Evolutionary conservation across 345 rosid species (phyloP).

Genomic region (Gossypium rotundifolium): DNA sequence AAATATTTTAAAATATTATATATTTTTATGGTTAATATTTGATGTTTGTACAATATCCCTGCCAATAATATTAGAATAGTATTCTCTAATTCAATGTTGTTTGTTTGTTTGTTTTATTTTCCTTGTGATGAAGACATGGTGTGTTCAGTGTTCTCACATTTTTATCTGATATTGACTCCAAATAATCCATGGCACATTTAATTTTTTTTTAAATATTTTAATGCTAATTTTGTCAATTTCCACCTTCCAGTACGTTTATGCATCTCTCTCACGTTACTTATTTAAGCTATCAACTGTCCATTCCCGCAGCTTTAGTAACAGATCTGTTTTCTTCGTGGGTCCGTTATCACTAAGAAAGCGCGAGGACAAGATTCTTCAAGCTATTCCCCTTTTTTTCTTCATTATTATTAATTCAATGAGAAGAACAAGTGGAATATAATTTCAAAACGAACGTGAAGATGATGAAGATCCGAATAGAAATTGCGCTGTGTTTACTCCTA

Average conservation of each 20-base stretch:
- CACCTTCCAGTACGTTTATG: background rate
- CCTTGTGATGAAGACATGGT: background rate
- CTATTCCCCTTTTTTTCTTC: background rate
- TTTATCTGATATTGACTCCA: background rate
- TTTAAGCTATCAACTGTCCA: background rate
- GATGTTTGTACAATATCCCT: too few relatives aligned
- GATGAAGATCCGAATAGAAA: constrained; percentile 1
- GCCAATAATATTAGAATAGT: too few relatives aligned
- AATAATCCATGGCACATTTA: background rate
- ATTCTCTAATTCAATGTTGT: background rate
- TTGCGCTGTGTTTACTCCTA: constrained; percentile 17
- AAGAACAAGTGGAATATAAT: background rate
- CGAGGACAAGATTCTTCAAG: background rate
- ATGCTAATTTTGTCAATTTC: background rate
- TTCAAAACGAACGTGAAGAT: background rate
- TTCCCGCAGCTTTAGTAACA: background rate
- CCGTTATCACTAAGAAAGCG: background rate
- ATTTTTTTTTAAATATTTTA: background rate
- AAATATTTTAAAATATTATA: too few relatives aligned
- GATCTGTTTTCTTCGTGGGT: background rate
- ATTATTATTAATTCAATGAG: constrained; percentile 1
- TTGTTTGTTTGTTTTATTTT: background rate
- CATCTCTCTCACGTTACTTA: background rate
- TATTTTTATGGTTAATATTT: too few relatives aligned
- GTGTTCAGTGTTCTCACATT: background rate